Evolutionary conservation across 345 rosid species (phyloP), one percentile per base, ranked within the genome.

Genomic region (Heritiera littoralis): DNA sequence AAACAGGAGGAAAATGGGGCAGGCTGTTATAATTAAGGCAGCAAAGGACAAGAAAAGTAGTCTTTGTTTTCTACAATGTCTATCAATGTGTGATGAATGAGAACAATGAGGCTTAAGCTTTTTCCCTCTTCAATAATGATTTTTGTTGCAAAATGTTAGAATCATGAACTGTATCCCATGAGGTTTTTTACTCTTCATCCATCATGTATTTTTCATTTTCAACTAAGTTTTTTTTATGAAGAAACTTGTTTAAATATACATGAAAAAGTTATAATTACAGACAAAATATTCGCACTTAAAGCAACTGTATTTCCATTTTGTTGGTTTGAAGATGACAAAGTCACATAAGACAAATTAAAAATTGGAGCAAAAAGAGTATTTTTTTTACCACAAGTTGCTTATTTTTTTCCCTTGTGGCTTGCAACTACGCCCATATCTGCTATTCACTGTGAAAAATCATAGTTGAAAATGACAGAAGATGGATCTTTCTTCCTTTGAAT

Each of bases 11-110:
- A 55, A 54, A 38, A 73, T 55, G 46, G 76, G 64, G 76, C 40
- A 71, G 41, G 43, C 74, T 71, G 74, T 30, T 71, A 49, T 71
- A 49, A 71, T 49, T 49, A 71, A 71, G 58, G 72, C 74, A 71
- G 74, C 74, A 28, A 71, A 71, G 59, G 74, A 49, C 74, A 71
- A 49, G 5, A 13, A 71, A 52, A 71, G 8, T 0, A 28, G 43
- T 28, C 59, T 71, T 49, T 28, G 7, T 28, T 49, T 52, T 49
- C 20, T 28, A 9, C 20, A 71, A 6, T 35, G 38, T 35, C 38
- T 52, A 52, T 49, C 58, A 49, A 70, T 70, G n/a, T 48, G 41
- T 49, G 49, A 48, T 28, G n/a, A 70, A 70, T 35, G 38, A 3
- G 38, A 35, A 35, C 38, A 35, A 35, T 35, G 38, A 35, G 38